Evolutionary conservation across 164 flowering plant species (phyloP), one percentile per base, ranked within the genome.

Genomic region (Vitis rotundifolia): DNA sequence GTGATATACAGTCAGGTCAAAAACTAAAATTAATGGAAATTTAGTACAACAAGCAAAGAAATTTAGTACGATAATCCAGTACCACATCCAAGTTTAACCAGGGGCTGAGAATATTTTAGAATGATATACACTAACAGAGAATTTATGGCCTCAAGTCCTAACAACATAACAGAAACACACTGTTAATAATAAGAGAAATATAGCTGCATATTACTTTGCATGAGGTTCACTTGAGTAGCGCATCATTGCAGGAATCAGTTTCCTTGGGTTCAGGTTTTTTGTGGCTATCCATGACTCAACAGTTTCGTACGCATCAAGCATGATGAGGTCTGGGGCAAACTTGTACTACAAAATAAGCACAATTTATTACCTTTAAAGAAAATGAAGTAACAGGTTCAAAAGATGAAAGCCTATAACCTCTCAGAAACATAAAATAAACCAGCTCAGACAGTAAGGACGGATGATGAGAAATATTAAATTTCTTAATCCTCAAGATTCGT

Each of bases 181-280:
- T 37, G 44, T 6, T 37, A 5, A 37, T 37, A 6, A 37, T 37
- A 37, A 37, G 44, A 22, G 37, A 73, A 50, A 73, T 10, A n/a
- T 3, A 18, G 56, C 48, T 49, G 15, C 8, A 65, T 64, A 73
- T 82, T 93, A 95, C 99, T 89, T 96, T 53, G 98, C 94, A 88
- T 92, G 99, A 74, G 99, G 97, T 87, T 96, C 98, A 81, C 92
- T 93, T 76, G 97, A 90, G 83, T 96, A 93, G 68, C 97, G 94
- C 99, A 96, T 93, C 99, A 96, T 93, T 74, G 99, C 99, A 68
- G 99, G 98, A 81, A 96, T 96, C 75, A 96, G 79, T 78, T 89
- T 88, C 80, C 99, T 91, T 26, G 98, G 97, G 69, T 93, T 88
- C 70, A 96, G 82, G 71, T 91, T 83, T 72, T 83, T 90, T 56